phyloP scores from a whole-genome alignment of 805 yeast species.

The Naumovozyma castellii region DNA sequence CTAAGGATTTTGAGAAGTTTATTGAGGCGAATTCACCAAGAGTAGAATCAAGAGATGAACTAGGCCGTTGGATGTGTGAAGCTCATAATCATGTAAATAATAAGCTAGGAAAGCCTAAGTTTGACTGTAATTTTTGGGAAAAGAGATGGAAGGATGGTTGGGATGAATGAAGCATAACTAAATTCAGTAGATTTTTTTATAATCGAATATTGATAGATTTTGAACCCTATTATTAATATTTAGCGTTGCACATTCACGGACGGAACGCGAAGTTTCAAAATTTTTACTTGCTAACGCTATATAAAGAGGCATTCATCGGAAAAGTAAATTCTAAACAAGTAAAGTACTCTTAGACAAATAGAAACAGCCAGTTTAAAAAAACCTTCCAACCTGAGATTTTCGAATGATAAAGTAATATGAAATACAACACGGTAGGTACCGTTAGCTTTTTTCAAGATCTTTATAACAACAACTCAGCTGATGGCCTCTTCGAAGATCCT shows the following conservation, averaged over 20 bases:
- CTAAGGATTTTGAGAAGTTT: constrained; percentile 68
- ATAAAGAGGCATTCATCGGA: no score
- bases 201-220: neutral
- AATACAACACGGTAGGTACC: neutral
- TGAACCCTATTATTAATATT: neutral
- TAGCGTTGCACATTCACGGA: no score
- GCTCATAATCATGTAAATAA: constrained; percentile 90
- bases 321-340: no score
- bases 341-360: no score
- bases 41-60: constrained; percentile 61
- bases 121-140: constrained; percentile 86
- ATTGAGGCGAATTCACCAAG: constrained; percentile 45
- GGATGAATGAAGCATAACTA: constrained; percentile 37
- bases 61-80: constrained; percentile 87
- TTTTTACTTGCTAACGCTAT: no score
- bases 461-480: no score
- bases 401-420: neutral
- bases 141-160: constrained; percentile 94
- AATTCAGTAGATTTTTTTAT: no score
- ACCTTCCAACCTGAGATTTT: neutral
- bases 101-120: constrained; percentile 75
- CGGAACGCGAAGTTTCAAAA: no score
- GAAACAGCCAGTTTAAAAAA: no score
- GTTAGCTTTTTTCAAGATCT: neutral
- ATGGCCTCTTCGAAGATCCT: constrained; percentile 41